A percentile compares a stretch with the other conserved stretches of the same genome.
phyloP scores from a whole-genome alignment of 768 basidiomycete species.

The Russula sp. region DNA sequence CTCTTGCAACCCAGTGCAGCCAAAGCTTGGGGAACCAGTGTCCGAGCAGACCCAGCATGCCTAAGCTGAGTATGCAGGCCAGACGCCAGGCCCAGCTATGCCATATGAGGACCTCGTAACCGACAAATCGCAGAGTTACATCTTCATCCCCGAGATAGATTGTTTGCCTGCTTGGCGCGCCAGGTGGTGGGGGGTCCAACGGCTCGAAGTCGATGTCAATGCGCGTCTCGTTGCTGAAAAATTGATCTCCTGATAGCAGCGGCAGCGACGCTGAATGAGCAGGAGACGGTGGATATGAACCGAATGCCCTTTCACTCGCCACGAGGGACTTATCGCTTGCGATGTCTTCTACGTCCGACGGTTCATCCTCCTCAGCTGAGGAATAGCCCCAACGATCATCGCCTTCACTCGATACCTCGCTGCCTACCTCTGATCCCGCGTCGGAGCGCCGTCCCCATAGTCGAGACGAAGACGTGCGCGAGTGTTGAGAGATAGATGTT shows the following conservation, averaged over 20 bases:
- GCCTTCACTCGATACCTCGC: conserved; percentile 41
- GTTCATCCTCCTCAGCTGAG: conserved; percentile 72
- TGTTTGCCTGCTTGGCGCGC: conserved; percentile 79
- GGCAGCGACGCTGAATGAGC: conserved; percentile 47
- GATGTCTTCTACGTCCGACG: conserved; percentile 35
- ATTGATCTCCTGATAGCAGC: conserved; percentile 61
- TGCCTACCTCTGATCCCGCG: conserved; percentile 51
- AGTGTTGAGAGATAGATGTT: conserved; percentile 50
- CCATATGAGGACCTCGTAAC: conserved; percentile 64
- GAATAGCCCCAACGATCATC: conserved; percentile 89
- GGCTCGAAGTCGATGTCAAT: conserved; percentile 69
- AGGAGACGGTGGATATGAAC: conserved; percentile 64
- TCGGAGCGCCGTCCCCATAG: conserved; percentile 47
- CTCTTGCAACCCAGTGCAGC: conserved; percentile 79
- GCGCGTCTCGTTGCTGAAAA: conserved; percentile 78
- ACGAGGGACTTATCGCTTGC: conserved; percentile 33
- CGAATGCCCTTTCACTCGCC: conserved; percentile 59
- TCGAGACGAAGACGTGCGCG: conserved; percentile 44
- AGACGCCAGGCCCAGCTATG: conserved; percentile 63
- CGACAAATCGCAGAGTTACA: conserved; percentile 76
- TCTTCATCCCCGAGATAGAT: conserved; percentile 89
- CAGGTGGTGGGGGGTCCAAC: conserved; percentile 65
- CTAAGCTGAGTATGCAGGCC: conserved; percentile 60
- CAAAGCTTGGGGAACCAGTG: conserved; percentile 92
- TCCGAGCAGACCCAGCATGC: conserved; percentile 71